Base-by-base conservation (phyloP, 2,329 filamentous ascomycete genomes). In the Aphanocladium album region DNA sequence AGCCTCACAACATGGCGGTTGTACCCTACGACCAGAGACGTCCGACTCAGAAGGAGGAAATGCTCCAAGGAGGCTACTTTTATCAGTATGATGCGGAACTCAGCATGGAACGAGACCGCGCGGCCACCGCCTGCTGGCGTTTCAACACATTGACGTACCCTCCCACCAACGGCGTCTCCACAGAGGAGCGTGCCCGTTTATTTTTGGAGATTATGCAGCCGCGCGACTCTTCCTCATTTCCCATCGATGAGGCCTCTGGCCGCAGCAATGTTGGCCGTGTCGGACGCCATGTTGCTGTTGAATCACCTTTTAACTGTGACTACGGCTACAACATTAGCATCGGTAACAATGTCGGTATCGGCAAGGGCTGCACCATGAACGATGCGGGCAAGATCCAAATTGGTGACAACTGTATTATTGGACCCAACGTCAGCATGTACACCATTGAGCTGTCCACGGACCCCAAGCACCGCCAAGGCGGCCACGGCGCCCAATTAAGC, bases 261-360 rank as follows among this genome's bases (percentile, higher is more conserved):
- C 72, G 83, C 58, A 80, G 79, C 45, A 80, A 83, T 66, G 70
- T 78, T 60, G 90, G 84, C 60, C 83, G 80, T 25, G 83, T 95
- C 5, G 91, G 91, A n/a, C 83, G 87, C 17, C 85, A 88, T 60
- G 88, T 90, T 5, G 80, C 88, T 46, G 89, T 99, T 27, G 91
- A 96, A 69, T 86, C 90, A 2, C 93, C 93, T 0, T 98, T 99
- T 73, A 87, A 83, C 51, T 97, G 93, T 72, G 92, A 97, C 69
- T 97, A 97, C 69, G 95, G 95, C 0, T 98, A 96, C 77, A 98
- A 99, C 72, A 89, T 98, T 67, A 83, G 84, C 52, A 89, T 99
- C 66, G 93, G 90, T 14, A 88, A 93, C 67, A 88, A 95, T 64
- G 91, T 96, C 2, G 84, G 88, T 60, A 89, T 99, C 66, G 90